Evolutionary conservation across 1,284 basidiomycete genomes (phyloP).

Genomic region (Paramarasmius palmivorus): DNA sequence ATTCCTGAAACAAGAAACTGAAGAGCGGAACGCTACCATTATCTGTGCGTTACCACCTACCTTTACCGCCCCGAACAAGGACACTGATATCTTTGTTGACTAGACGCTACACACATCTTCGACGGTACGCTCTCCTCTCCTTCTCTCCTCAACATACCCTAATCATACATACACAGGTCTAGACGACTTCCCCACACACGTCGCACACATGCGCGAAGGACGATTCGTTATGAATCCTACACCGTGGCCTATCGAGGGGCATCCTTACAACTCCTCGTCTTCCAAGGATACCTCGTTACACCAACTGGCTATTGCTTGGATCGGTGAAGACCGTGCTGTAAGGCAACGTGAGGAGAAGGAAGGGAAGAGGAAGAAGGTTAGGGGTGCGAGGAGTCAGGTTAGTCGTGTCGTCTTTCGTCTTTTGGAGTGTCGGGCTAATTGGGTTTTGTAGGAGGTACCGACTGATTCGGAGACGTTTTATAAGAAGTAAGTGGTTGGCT

Average conservation of each 20-base stretch:
- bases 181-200: neutral
- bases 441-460: neutral
- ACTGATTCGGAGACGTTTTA: constrained; percentile 2
- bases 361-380: neutral
- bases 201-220: neutral
- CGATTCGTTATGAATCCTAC: neutral
- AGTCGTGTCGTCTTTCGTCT: neutral
- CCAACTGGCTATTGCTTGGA: neutral
- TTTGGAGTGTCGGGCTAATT: neutral
- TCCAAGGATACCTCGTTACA: neutral
- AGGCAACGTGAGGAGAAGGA: neutral
- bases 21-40: neutral
- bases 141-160: neutral
- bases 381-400: neutral
- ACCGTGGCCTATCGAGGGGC: neutral
- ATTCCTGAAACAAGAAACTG: neutral
- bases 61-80: neutral
- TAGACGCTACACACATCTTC: neutral
- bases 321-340: neutral
- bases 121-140: neutral
- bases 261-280: no score
- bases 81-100: neutral
- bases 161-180: neutral
- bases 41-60: neutral
- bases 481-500: neutral